Base-by-base conservation (phyloP, 805 yeast genomes). In the Candida sakaeoensis region DNA sequence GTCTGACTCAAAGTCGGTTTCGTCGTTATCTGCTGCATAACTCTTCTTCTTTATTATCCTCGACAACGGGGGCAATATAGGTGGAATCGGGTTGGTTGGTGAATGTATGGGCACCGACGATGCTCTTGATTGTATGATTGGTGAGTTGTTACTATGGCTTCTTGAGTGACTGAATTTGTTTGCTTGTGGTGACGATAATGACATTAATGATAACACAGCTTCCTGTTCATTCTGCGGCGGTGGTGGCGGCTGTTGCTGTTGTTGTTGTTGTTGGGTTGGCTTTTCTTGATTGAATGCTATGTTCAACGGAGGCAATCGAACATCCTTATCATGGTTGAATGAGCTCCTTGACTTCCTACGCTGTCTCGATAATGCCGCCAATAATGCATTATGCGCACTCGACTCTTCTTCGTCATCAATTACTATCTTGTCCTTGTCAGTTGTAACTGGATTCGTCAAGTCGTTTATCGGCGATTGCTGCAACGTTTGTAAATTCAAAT, bases 141-240 rank as follows among this genome's bases (percentile, higher is more conserved):
- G 24, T 75, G 72, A 19, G 49, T 59, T 38, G 33, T 40, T 46
- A 45, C 62, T 60, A 17, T 51, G 61, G 23, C 43, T 63, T 48
- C 61, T 58, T 33, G 60, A 53, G 44, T 60, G 63, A 12, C 47
- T 21, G 33, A 56, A 57, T 35, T 60, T 61, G 28, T 51, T 46
- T 13, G 60, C 39, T 47, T 64, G 70, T 2, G 82, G 81, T 1
- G 80, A 73, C 6, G 81, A 68, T 29, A 77, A 60, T 27, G 79
- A 72, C 70, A 77, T 77, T 38, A 77, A 60, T 16, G 80, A 74
- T 51, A 70, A 59, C 8, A 77, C 71, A 5, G 82, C 82, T 36
- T 76, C 81, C 49, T 75, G 75, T 45, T 77, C 82, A 35, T 59
- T 54, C 14, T 37, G 16, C 31, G 18, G 18, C n/a, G n/a, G n/a